Base-by-base conservation (phyloP, 2,329 filamentous ascomycete genomes). In the Fusarium sambucinum region DNA sequence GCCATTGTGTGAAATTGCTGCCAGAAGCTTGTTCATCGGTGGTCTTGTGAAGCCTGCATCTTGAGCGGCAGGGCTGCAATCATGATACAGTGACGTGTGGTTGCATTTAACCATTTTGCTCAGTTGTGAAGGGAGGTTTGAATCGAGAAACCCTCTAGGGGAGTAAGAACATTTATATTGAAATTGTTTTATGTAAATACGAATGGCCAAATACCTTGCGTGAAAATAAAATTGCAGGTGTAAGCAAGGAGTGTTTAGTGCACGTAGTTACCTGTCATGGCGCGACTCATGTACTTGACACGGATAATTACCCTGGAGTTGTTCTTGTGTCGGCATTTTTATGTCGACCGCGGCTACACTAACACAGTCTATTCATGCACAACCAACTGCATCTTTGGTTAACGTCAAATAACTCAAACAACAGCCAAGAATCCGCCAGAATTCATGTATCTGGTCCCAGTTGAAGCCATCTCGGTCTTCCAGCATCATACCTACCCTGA, bases 1-100 rank as follows among this genome's bases (percentile, higher is more conserved):
- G 1, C 77, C 78, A 13, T 48, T 69, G 2, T 52, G 44, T 0
- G 63, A 63, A 14, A 63, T 54, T 13, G 69, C 71, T 1, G 52
- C 46, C 3, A 72, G 27, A 17, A 68, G 51, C 16, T 69, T 66
- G 2, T 59, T 46, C 3, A 41, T 13, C 3, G 60, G n/a, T 4
- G 54, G 58, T 11, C 66, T 63, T 4, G 23, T 23, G 17, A 74
- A 73, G 7, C 62, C 68, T 17, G 51, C 46, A 8, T 48, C 52
- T 3, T n/a, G 46, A 1, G 70, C 69, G 25, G 63, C 56, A 6
- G 55, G 46, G 19, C 58, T 64, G 16, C 68, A 72, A 11, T 68
- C 55, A 21, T 54, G 40, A 14, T 42, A 63, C 10, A 62, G 6
- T 1, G 51, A 44, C 5, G 13, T 21, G 7, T 59, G 55, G 0